Evolutionary conservation across 163 green algal species (phyloP), one percentile per base, ranked within the genome.

Genomic region (Chlamydomonas reinhardtii): DNA sequence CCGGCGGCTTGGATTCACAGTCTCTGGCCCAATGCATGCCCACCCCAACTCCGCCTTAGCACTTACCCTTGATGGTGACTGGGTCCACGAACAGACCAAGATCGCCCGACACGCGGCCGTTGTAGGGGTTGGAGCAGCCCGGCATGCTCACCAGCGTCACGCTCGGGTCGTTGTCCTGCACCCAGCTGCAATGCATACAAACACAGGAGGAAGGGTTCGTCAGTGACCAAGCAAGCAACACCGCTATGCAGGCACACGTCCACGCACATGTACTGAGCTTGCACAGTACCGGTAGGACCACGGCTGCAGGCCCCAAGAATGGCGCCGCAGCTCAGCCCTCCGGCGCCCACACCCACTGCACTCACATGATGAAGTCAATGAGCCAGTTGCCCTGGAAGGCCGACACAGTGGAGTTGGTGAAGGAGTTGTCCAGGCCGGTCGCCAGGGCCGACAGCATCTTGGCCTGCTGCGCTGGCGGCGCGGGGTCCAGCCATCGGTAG

Each of bases 401-500:
- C 0, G 68, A 80, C 16, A 85, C 39, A 9, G 88, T 89, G 39
- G 84, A 77, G 75, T 90, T 91, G 90, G 90, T 78, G 76, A 81
- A 88, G 24, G 20, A 0, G 73, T 65, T 83, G 34, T 62, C 48
- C 35, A 93, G 76, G 14, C 43, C 43, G 59, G 54, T 29, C 34
- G 77, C 68, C 37, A 83, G 76, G 27, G 69, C 78, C 39, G 11
- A 34, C 66, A 89, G 71, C 90, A 91, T 91, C 43, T 84, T 77
- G 71, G 35, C 68, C 81, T 93, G 90, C 25, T 83, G 70, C 16
- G 43, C 62, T 20, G 83, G 87, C 19, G 66, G 3, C 15, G 87
- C 87, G 32, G 73, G 68, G 69, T 93, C 90, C 8, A 93, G n/a
- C 32, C 56, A 69, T 29, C 87, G 80, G 90, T 91, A 93, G 84